Evolutionary conservation across 768 basidiomycete species (phyloP), one percentile per base, ranked within the genome.

Genomic region (Rhizopogon vesiculosus): DNA sequence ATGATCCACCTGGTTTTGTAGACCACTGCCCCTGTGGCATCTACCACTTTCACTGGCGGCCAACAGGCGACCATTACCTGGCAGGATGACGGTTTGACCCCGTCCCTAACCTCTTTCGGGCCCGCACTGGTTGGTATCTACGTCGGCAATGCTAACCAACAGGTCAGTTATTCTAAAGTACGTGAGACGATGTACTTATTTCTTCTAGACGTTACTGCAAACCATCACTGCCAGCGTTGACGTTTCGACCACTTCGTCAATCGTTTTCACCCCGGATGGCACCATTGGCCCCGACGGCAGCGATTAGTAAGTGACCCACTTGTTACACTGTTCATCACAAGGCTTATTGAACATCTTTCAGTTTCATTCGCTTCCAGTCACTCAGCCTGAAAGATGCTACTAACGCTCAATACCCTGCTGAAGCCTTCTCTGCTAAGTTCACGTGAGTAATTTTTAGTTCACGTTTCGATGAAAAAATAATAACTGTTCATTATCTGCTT

Each of bases 381-480:
- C 59, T 77, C 38, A 62, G 39, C 53, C 61, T 80, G 43, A 86
- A 77, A 67, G 82, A 87, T 66, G 45, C 82, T 29, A 63, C 65
- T 2, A 66, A 78, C 54, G 71, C 85, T 13, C 73, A 80, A 53
- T 87, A 74, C 72, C 79, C 78, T 3, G 80, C 78, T 44, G 73
- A 86, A 59, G 83, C 89, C 0, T 95, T 92, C 77, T 91, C 90
- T 7, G 80, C 91, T 59, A 81, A 80, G 62, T 93, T 91, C 76
- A 74, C 74, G 91, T 92, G 64, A 60, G 85, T 72, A 2, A 19
- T 25, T 45, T 18, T 16, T 44, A 53, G 25, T 25, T 4, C 25
- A 4, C 25, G 25, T 25, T 25, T 25, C 25, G 25, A 4, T 4
- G 25, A 25, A 25, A 25, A 25, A 25, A 25, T 25, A 4, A 25